These are phyloP conservation scores for Bimuria novae-zelandiae DNA, from an alignment of 2,329 filamentous ascomycete genomes.

Conservation along the genomic window DNA sequence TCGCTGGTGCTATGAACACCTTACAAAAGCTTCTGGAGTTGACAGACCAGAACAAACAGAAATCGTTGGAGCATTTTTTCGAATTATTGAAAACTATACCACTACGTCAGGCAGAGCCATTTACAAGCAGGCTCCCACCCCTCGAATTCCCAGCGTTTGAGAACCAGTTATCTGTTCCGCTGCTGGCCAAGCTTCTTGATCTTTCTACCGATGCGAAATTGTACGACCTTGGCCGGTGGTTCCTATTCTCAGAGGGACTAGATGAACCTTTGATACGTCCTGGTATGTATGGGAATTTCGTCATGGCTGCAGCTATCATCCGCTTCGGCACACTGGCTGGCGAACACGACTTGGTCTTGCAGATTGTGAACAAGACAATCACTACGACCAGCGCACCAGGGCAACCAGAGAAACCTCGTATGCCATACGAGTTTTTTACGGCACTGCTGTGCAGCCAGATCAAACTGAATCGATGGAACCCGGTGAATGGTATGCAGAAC, in stretches of 20 bases:
- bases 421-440: slow-evolving; percentile 42
- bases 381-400: slow-evolving; percentile 22
- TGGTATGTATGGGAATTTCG: slow-evolving; percentile 51
- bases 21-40: slow-evolving; percentile 46
- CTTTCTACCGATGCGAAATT: slow-evolving; percentile 52
- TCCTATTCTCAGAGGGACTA: slow-evolving; percentile 57
- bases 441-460: slow-evolving; percentile 52
- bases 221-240: slow-evolving; percentile 57
- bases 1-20: slow-evolving; percentile 44
- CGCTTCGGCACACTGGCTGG: slow-evolving; percentile 58
- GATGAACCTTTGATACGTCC: slow-evolving; percentile 59
- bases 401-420: slow-evolving; percentile 29
- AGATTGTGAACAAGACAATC: slow-evolving; percentile 32
- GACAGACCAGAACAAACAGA: slow-evolving; percentile 51
- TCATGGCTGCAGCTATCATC: slow-evolving; percentile 58
- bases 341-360: slow-evolving; percentile 47
- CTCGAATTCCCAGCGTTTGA: slow-evolving; percentile 53
- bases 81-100: slow-evolving; percentile 28
- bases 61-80: slow-evolving; percentile 51
- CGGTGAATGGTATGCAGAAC: slow-evolving; percentile 46
- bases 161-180: slow-evolving; percentile 51
- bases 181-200: slow-evolving; percentile 58
- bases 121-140: slow-evolving; percentile 31
- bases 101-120: slow-evolving; percentile 26
- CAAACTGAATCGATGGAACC: slow-evolving; percentile 46